Base-by-base conservation (phyloP, 345 rosid genomes). In the Rhizophora apiculata region DNA sequence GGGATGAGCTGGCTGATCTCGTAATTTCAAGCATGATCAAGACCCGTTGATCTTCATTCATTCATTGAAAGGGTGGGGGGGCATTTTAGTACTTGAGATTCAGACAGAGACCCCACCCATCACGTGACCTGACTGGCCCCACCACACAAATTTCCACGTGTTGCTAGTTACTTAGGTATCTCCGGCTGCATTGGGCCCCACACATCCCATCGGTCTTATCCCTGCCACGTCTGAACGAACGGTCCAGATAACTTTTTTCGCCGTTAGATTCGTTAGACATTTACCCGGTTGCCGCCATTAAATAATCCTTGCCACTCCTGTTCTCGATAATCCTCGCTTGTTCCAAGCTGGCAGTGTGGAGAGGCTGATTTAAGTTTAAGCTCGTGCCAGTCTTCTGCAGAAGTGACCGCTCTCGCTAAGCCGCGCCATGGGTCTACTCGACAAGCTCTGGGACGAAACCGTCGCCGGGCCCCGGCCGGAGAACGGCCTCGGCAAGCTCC, bases 401-500 rank as follows among this genome's bases (percentile, higher is more conserved):
- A 10, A 27, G 32, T 31, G 18, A 63, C 64, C 10, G 69, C 8
- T 32, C 15, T 30, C 52, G 39, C 26, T 64, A n/a, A 0, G 51
- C 52, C 60, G 52, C 8, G 78, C 74, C 32, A 94, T 95, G 99
- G 81, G 99, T 43, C 81, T 95, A 11, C 92, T 92, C 26, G 96
- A 95, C 65, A 94, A 95, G 72, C 82, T 95, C 20, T 95, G 99
- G 99, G 99, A 95, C 69, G 99, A 95, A 72, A 92, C 97, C 72
- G 93, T 92, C 66, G 99, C 99, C 68, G 99, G 99, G 29, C 98
- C 99, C 1, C 82, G 72, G 60, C 99, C 99, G 8, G 98, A 95
- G 21, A 84, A 71, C 82, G 99, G 98, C 75, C 97, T 92, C 75
- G 96, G 99, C 68, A 89, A 83, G 89, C 99, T 95, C 62, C 89